Conservation (phyloP, 2,329 filamentous ascomycete genomes). For the Didymella arachidicola region DNA sequence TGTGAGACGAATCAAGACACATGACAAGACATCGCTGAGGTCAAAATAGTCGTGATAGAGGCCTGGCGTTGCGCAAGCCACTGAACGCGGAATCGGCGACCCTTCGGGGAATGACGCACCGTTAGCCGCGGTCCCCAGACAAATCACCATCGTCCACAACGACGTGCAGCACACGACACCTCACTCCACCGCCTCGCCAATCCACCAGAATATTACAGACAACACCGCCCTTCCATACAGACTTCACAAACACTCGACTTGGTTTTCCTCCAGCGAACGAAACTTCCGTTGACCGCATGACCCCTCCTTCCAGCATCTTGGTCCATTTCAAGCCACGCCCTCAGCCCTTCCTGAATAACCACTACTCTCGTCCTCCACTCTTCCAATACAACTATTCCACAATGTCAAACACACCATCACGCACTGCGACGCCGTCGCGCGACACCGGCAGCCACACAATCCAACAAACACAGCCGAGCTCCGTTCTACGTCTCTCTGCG, state of each 20-base stretch:
- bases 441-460: constrained; percentile 37
- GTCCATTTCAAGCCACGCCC: constrained; percentile 5
- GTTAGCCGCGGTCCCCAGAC: constrained; percentile 20
- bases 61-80: constrained; percentile 14
- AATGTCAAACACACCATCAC: constrained; percentile 28
- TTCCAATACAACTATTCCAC: background rate
- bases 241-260: background rate
- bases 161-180: constrained; percentile 36
- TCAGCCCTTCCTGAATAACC: background rate
- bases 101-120: constrained; percentile 14
- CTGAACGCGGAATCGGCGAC: constrained; percentile 12
- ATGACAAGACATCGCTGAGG: background rate
- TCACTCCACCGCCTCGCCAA: background rate
- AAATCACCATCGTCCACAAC: constrained; percentile 50
- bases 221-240: background rate
- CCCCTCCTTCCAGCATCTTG: constrained; percentile 11
- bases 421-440: constrained; percentile 31
- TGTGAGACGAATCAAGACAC: background rate
- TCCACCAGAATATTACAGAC: background rate
- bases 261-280: background rate
- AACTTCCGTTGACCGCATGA: background rate
- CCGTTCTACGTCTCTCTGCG: constrained; percentile 45
- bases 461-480: constrained; percentile 35
- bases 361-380: background rate
- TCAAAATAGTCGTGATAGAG: constrained; percentile 3